Percentiles rank a stretch among this genome's conserved stretches.
Evolutionary conservation across 2,329 filamentous ascomycete species (phyloP).

Genomic region (Erysiphe pulchra): DNA sequence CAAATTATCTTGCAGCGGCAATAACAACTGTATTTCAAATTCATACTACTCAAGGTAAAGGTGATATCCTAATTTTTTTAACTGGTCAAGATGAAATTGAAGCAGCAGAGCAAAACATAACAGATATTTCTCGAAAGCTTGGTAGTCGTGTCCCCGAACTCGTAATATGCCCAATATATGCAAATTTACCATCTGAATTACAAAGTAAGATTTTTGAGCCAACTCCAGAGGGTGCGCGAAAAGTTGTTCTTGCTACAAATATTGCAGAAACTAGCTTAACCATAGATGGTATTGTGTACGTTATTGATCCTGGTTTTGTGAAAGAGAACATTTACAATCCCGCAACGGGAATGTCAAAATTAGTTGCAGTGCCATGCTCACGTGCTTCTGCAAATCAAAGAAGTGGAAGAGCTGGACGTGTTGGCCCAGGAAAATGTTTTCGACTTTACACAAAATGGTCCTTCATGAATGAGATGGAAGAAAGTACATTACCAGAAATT

Average conservation of each 20-base stretch:
- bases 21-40: conserved; percentile 92
- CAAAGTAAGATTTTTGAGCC: conserved; percentile 90
- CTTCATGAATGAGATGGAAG: conserved; percentile 84
- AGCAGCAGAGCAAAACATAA: conserved; percentile 56
- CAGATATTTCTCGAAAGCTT: conserved; percentile 67
- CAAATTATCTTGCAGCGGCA: conserved; percentile 75
- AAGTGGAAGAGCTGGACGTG: conserved; percentile 76
- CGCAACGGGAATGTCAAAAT: conserved; percentile 70
- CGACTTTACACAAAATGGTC: conserved; percentile 81
- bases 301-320: conserved; percentile 84
- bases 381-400: conserved; percentile 81
- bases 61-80: conserved; percentile 83
- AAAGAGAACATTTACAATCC: conserved; percentile 92
- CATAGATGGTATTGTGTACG: conserved; percentile 87
- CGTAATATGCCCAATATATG: conserved; percentile 81
- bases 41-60: conserved; percentile 59
- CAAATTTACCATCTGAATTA: conserved; percentile 70
- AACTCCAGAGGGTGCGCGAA: conserved; percentile 60
- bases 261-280: conserved; percentile 92
- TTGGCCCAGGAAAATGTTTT: conserved; percentile 81
- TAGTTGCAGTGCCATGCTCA: conserved; percentile 78
- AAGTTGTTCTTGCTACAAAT: conserved; percentile 85
- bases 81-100: conserved; percentile 96
- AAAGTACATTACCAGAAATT: conserved; percentile 79
- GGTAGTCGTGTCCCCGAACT: conserved; percentile 67